phyloP scores from a whole-genome alignment of 129 eudicot genomes.

The Saposhnikovia divaricata region DNA sequence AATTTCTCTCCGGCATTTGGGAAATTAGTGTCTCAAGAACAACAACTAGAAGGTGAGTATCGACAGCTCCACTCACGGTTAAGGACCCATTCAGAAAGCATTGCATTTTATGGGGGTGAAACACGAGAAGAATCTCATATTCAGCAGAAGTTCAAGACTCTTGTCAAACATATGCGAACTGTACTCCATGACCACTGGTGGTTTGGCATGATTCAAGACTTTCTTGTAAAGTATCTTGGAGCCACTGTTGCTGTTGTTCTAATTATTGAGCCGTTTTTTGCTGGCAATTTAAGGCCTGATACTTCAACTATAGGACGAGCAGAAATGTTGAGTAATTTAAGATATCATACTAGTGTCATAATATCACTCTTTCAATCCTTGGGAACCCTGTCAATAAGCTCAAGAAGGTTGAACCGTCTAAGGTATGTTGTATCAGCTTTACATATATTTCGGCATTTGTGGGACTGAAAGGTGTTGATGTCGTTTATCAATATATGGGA shows the following conservation, averaged over 20 bases:
- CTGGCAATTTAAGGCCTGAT: constrained; percentile 88
- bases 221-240: constrained; percentile 94
- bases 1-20: constrained; percentile 98
- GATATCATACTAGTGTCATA: constrained; percentile 98
- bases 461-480: not conserved
- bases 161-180: constrained; percentile 62
- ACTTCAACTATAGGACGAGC: constrained; percentile 94
- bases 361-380: constrained; percentile 92
- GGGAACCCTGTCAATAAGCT: constrained; percentile 95
- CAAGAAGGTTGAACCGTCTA: constrained; percentile 92
- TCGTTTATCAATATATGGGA: not conserved
- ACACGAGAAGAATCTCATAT: constrained; percentile 92
- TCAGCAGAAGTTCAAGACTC: constrained; percentile 71
- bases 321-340: constrained; percentile 96
- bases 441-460: not conserved
- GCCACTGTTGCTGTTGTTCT: constrained; percentile 98
- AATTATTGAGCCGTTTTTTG: constrained; percentile 95
- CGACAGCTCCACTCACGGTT: constrained; percentile 92
- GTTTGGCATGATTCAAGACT: constrained; percentile 99
- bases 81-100: constrained; percentile 98
- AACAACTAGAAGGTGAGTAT: constrained; percentile 94
- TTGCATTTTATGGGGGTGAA: constrained; percentile 97
- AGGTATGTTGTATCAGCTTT: constrained; percentile 43
- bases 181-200: constrained; percentile 99
- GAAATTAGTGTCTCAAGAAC: constrained; percentile 84